Evolutionary conservation across 768 basidiomycete genomes (phyloP), one percentile per base, ranked within the genome.

Genomic region (Scleroderma citrinum): DNA sequence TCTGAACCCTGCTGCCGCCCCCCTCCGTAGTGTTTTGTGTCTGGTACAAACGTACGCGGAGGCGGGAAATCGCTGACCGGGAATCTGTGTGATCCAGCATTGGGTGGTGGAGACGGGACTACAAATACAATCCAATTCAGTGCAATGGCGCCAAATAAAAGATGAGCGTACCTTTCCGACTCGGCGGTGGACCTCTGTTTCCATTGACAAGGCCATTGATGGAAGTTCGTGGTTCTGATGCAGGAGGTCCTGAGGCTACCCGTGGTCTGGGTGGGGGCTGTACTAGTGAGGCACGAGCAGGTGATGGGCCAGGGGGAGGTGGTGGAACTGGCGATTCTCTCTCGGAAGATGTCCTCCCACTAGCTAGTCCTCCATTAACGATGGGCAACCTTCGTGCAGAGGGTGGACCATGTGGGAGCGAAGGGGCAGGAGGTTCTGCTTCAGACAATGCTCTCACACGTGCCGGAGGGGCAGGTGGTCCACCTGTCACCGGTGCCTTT

Each of bases 11-110:
- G 74, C 57, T 72, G 68, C 46, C 82, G 80, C 26, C 86, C 85
- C 60, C 81, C 82, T 12, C 65, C 68, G 61, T 93, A 93, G 36
- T 71, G 70, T 59, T 75, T 84, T 24, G 62, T 56, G 29, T 62
- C 69, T 5, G 64, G 59, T 31, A 63, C 62, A 63, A 90, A 92
- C 23, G 72, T 71, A 35, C 87, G 78, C 4, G 90, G 90, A 13
- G 82, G 81, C 1, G 90, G 90, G 61, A 92, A 90, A 44, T 83
- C 87, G 13, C 72, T 69, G n/a, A 82, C 77, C 7, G 87, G 87
- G 61, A 90, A 92, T 14, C 74, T 82, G 59, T 88, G 84, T 20
- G 74, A 64, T 8, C 87, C 87, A 36, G 76, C 77, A 47, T 74
- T 79, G 2, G 87, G 78, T 21, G 81, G 81, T 6, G 80, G 80